Evolutionary conservation across 73 alveolate species (phyloP).

Genomic region (Tetrahymena elliotti): DNA sequence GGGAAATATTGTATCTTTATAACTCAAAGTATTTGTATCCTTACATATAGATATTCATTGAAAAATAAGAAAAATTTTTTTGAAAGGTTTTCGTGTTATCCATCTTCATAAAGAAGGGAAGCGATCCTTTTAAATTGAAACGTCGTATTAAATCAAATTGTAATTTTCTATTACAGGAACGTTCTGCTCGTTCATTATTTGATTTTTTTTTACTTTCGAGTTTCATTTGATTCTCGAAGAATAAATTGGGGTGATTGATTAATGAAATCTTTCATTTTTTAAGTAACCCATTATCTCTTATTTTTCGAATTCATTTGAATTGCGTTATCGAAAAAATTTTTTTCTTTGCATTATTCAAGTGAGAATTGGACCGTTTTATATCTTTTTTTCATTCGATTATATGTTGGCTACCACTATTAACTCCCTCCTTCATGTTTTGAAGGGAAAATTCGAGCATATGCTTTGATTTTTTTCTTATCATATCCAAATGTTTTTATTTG

Average conservation of each 20-base stretch:
- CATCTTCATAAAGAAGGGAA: background rate
- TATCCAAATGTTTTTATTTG: background rate
- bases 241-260: background rate
- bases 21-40: background rate
- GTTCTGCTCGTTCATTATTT: background rate
- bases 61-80: background rate
- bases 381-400: background rate
- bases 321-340: background rate
- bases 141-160: background rate
- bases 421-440: background rate
- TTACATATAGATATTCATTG: background rate
- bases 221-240: background rate
- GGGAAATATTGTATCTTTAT: background rate
- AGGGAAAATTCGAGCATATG: background rate
- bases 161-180: background rate
- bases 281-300: background rate
- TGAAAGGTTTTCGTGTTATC: background rate
- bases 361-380: background rate
- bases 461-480: background rate
- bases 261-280: background rate
- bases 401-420: background rate
- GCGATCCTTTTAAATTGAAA: background rate
- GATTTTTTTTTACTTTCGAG: background rate
- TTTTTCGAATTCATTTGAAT: background rate
- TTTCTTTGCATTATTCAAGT: background rate